Evolutionary conservation across 2,329 filamentous ascomycete species (phyloP).

Genomic region (Aspergillus quadricinctus): DNA sequence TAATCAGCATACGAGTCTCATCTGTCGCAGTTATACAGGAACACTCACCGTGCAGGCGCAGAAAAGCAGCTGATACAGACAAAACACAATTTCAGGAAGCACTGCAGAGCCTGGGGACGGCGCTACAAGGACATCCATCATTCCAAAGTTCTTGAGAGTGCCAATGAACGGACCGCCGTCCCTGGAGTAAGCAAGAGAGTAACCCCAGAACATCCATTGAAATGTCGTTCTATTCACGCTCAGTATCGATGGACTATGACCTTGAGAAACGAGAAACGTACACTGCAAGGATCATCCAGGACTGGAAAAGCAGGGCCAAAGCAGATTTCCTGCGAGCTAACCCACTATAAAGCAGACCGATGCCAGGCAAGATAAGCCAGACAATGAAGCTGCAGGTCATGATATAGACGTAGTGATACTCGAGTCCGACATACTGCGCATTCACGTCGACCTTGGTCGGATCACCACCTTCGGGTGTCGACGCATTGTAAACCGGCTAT

Average conservation of each 20-base stretch:
- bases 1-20: neutral
- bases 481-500: conserved; percentile 33
- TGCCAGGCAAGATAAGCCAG: conserved; percentile 64
- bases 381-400: conserved; percentile 56
- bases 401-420: conserved; percentile 60
- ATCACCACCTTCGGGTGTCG: conserved; percentile 51
- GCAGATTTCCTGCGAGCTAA: conserved; percentile 60
- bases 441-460: conserved; percentile 53
- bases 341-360: conserved; percentile 62
- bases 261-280: conserved; percentile 18
- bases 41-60: conserved; percentile 41
- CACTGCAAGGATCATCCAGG: conserved; percentile 55
- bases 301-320: conserved; percentile 59
- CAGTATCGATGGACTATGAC: neutral
- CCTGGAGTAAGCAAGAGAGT: conserved; percentile 58
- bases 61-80: conserved; percentile 63
- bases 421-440: conserved; percentile 53
- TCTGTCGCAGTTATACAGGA: neutral
- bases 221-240: conserved; percentile 35
- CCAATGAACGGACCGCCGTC: conserved; percentile 61
- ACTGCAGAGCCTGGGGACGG: conserved; percentile 55
- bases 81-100: conserved; percentile 63
- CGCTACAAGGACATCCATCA: conserved; percentile 57
- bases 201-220: conserved; percentile 63
- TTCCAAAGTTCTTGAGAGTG: conserved; percentile 56